Base-by-base conservation (phyloP, 306 rosid species). In the Lathyrus sativus region DNA sequence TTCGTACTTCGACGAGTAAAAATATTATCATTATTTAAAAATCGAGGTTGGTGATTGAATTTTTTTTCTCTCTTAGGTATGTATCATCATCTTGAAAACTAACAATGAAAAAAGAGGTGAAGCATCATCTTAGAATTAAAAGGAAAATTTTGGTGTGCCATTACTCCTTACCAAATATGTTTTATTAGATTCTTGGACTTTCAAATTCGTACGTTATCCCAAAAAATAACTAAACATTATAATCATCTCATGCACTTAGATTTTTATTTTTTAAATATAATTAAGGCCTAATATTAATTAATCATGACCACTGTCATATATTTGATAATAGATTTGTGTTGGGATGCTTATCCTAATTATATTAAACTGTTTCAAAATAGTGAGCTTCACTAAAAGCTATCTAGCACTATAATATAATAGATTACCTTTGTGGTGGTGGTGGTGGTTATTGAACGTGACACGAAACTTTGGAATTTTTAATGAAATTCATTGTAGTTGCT, bases 371-470 rank as follows among this genome's bases (percentile, higher is more conserved):
- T 62, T 15, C 5, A 55, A 9, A 42, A 41, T 67, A 42, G 59
- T 46, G 65, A 29, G 57, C 53, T 11, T 75, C 68, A 70, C 70
- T 62, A 22, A 73, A 71, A 33, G 66, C 35, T 53, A 49, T n/a
- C 71, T 53, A 43, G 17, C 71, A 38, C 61, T 38, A 18, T 39
- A 60, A 18, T 39, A 60, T 62, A 14, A 31, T 28, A 49, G 6
- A 10, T 58, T 68, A 74, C 76, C 68, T 71, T 76, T 43, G 81
- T 72, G 78, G 83, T 68, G 77, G 39, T 31, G 31, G 35, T 35
- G 39, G 76, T 68, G 79, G 77, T 76, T 70, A 50, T 9, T n/a
- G 53, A 67, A 76, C 38, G 79, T 74, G 78, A 74, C 80, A 68
- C 71, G 18, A 76, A 72, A 51, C 54, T 44, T 62, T 53, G 9